Evolutionary conservation across 148 eudicot species (phyloP), one percentile per base, ranked within the genome.

Genomic region (Silene conica): DNA sequence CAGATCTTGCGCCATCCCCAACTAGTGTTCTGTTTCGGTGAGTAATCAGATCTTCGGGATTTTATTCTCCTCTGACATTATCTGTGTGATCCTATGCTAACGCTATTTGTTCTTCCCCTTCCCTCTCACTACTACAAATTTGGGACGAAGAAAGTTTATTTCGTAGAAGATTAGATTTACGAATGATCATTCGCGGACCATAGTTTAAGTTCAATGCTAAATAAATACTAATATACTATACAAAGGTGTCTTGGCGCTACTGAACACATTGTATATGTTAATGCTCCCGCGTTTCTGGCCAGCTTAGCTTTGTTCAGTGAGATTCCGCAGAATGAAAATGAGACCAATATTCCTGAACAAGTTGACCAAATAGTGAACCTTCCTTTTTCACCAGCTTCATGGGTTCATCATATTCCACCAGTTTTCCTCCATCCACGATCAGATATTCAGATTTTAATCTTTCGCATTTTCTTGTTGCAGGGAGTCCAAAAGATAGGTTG

Each of bases 341-440:
- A 38, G 97, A 92, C 97, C 97, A 92, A 57, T 92, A 92, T 80
- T 92, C 97, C 89, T 85, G 84, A 7, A 92, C 95, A 25, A 92
- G 91, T 56, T 85, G 84, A 48, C 86, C 90, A 69, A 92, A 92
- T 26, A 92, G 80, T 21, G 97, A 92, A 21, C 76, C 95, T 76
- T 88, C 92, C 41, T 67, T 88, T 78, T 85, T 87, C 87, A 89
- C 89, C n/a, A 92, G 72, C 83, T 84, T 81, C 88, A 84, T 84
- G 6, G 97, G 97, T 72, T 88, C 86, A 77, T 92, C 97, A 75
- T 85, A 92, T 82, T 92, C 97, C 64, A 81, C 82, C 21, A 92
- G 59, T 84, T 83, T 85, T n/a, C 97, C 97, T 91, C 81, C 72
- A 76, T 41, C 26, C 43, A 74, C 10, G 52, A 31, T 25, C 50